Evolutionary conservation across 1,284 basidiomycete genomes (phyloP), one percentile per base, ranked within the genome.

Genomic region (Ceratobasidium sp.): DNA sequence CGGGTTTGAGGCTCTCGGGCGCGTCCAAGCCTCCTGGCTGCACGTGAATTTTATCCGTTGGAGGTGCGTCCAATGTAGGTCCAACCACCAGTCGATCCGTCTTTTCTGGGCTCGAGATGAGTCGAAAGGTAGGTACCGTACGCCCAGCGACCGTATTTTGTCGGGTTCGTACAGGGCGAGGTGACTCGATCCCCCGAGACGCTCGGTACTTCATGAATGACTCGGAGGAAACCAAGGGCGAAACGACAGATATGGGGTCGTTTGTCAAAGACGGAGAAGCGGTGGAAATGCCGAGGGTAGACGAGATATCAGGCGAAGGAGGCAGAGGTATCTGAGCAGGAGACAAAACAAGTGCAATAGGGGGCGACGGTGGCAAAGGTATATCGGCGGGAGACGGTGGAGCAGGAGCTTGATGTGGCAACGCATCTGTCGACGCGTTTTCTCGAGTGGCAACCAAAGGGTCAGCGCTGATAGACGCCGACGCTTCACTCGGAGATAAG

Each of bases 91-190:
- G 53, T 23, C 26, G 65, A 16, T 57, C 53, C 21, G 14, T 30
- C 23, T 45, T 57, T 43, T 69, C 65, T 18, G 65, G 65, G 26
- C 65, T 69, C 34, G 65, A 69, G 14, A 69, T 46, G 10, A 69
- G 23, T 30, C 65, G 12, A 10, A 69, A 58, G 10, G 65, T 69
- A 1, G 65, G 65, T 4, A 55, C 65, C 14, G 55, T 36, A 21
- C 65, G 53, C 28, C 65, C 65, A 30, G 3, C 55, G 39, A 30
- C 39, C 5, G 65, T 69, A 30, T 69, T 58, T 57, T 69, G 65
- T 23, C 65, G 21, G 2, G 65, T 69, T 53, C 65, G 50, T 18
- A 69, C 52, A 18, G 65, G 65, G 4, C 65, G 65, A 6, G 65
- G 65, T 32, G 65, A 69, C 41, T 65, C 26, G 41, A 69, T 58